phyloP scores from a whole-genome alignment of 768 basidiomycete genomes.

The Lactarius deliciosus region DNA sequence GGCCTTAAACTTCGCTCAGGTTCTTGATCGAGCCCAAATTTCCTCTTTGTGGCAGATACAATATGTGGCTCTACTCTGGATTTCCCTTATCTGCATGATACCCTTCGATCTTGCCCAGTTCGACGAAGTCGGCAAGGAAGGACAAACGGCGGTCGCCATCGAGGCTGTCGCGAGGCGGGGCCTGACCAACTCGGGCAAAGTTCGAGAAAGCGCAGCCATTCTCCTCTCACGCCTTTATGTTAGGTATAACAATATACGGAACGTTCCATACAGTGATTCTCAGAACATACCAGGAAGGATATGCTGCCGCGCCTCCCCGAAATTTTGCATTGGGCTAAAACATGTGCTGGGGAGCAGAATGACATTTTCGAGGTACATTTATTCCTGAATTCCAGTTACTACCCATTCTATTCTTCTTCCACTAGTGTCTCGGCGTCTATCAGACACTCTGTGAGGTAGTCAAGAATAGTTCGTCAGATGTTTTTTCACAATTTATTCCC shows the following conservation, averaged over 20 bases:
- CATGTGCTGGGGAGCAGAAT: constrained; percentile 2
- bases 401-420: constrained; percentile 10
- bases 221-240: constrained; percentile 81
- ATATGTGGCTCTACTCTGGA: constrained; percentile 85
- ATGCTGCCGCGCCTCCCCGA: constrained; percentile 27
- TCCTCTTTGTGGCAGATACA: constrained; percentile 71
- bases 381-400: background rate
- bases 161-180: constrained; percentile 58
- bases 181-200: constrained; percentile 71
- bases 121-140: constrained; percentile 55
- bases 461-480: constrained; percentile 59
- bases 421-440: constrained; percentile 65
- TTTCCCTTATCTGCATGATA: constrained; percentile 91
- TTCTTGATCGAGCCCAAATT: constrained; percentile 44
- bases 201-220: constrained; percentile 78
- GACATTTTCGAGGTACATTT: constrained; percentile 26
- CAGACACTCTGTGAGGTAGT: constrained; percentile 69
- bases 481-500: constrained; percentile 46
- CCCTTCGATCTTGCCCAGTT: constrained; percentile 91
- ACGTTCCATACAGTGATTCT: constrained; percentile 6
- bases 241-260: constrained; percentile 47
- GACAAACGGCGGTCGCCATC: constrained; percentile 55
- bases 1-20: constrained; percentile 62
- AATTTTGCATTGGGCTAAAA: constrained; percentile 24
- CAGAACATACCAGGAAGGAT: constrained; percentile 52